Percentiles rank a stretch among this genome's conserved stretches.
phyloP scores from a whole-genome alignment of 495 filamentous ascomycete species.

The Trypethelium eluteriae region DNA sequence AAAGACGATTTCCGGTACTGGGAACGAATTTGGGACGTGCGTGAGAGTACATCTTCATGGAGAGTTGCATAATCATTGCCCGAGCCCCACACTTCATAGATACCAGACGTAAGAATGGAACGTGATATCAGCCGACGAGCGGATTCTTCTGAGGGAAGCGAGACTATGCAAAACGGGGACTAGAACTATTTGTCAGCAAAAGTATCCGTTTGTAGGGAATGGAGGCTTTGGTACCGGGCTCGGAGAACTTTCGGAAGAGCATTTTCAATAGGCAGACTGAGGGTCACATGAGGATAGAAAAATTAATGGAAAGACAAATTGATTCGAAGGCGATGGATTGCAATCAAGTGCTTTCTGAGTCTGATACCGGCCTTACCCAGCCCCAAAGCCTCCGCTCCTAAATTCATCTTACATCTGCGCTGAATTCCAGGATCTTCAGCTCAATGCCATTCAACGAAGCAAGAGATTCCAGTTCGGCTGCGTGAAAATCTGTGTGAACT shows the following conservation, averaged over 20 bases:
- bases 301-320: neutral
- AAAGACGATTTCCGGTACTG: slow-evolving; percentile 58
- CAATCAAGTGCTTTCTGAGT: neutral
- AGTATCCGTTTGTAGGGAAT: neutral
- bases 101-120: slow-evolving; percentile 68
- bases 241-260: neutral
- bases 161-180: slow-evolving; percentile 83
- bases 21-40: slow-evolving; percentile 57
- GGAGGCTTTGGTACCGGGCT: slow-evolving; percentile 5
- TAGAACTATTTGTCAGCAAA: slow-evolving; percentile 31
- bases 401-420: slow-evolving; percentile 51
- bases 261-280: too few species aligned
- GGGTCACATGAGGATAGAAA: neutral
- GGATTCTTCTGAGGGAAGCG: slow-evolving; percentile 54
- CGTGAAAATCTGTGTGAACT: slow-evolving; percentile 80
- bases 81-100: slow-evolving; percentile 83
- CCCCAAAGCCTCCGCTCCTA: slow-evolving; percentile 5
- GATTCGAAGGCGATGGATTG: neutral
- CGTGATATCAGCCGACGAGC: slow-evolving; percentile 62
- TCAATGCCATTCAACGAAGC: slow-evolving; percentile 60
- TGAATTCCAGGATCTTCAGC: slow-evolving; percentile 65
- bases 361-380: neutral
- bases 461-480: slow-evolving; percentile 75
- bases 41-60: slow-evolving; percentile 53
- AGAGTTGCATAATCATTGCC: slow-evolving; percentile 60